Evolutionary conservation across 129 eudicot genomes (phyloP), one percentile per base, ranked within the genome.

Genomic region (Lactuca sativa): DNA sequence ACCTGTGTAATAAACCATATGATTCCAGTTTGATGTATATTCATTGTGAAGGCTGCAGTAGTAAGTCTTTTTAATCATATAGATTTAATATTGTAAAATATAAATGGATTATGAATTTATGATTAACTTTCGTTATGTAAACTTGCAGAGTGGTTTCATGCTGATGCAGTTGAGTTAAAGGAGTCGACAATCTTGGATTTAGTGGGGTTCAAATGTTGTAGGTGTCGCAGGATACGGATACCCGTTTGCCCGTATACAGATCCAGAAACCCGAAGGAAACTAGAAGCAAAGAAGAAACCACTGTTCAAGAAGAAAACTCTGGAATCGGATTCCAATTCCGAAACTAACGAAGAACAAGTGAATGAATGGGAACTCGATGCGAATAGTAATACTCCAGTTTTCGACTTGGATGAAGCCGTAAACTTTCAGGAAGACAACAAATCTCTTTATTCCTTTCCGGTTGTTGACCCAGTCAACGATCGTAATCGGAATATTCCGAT

Each of bases 71-170:
- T 16, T 54, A 13, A 13, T 69, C 9, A 32, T 14, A 38, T 56
- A 38, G 37, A 25, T 25, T 25, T 7, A 9, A 17, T 33, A 41
- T 14, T 60, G 5, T 43, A 14, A 44, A 25, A 44, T 7, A 44
- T 16, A 63, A 37, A 30, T 13, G 9, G 44, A 14, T 54, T 7
- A 54, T 59, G 40, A 34, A 61, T 60, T 41, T 15, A 49, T 78
- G n/a, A 72, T 62, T 15, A 14, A 38, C 51, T 62, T 69, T 31
- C 15, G 12, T 72, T 44, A 11, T 66, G 57, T 58, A 30, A 54
- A 17, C 56, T 79, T 78, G 78, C 93, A 95, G 99, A 74, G 32
- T 95, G 99, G 99, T 85, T 64, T 71, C 99, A 95, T 79, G 97
- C 97, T 8, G 97, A 87, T 5, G 88, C 99, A 1, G 82, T 95